Base-by-base conservation (phyloP, 2,329 filamentous ascomycete species). In the Colletotrichum magnum region DNA sequence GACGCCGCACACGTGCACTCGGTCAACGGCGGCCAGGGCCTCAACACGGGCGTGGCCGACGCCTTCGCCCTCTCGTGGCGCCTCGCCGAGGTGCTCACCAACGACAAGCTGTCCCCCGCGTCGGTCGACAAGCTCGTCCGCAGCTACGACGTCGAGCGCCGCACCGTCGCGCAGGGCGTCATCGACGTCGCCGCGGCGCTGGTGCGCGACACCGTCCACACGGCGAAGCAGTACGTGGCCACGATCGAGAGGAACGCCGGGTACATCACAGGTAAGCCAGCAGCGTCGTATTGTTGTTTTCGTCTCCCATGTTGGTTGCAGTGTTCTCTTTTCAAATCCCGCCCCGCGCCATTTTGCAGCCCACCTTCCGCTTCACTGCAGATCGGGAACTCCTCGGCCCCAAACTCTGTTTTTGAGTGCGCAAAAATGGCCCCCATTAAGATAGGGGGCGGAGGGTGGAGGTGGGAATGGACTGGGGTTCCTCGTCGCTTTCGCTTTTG, bases 61-160 rank as follows among this genome's bases (percentile, higher is more conserved):
- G 81, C 84, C 1, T 80, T 85, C 43, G 87, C 87, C 47, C 75
- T 87, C 5, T 81, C 81, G n/a, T 87, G 85, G 84, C 87, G 87
- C 70, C 76, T 87, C 2, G 79, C 81, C 84, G 81, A 74, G 6
- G 75, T 76, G 1, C 43, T 78, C 9, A 77, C 73, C 6, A 68
- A 75, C 15, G 69, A 75, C 2, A 58, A 59, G 7, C 70, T 80
- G 24, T 63, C 68, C 18, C 61, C 70, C 1, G 74, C 61, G 3
- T 73, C 71, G 2, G 75, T 65, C 1, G 59, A 72, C 0, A 76
- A 73, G 3, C 71, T 85, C 4, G 72, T 86, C 3, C 71, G 74
- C 15, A 85, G 81, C 64, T 86, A 86, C 68, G 82, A 85, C 58
- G 75, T 77, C 0, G 84, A 86, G 72, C 77, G 84, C 10, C 77